These are phyloP conservation scores for Spergularia azorica DNA, from an alignment of 179 eudicot genomes.

Conservation along the genomic window DNA sequence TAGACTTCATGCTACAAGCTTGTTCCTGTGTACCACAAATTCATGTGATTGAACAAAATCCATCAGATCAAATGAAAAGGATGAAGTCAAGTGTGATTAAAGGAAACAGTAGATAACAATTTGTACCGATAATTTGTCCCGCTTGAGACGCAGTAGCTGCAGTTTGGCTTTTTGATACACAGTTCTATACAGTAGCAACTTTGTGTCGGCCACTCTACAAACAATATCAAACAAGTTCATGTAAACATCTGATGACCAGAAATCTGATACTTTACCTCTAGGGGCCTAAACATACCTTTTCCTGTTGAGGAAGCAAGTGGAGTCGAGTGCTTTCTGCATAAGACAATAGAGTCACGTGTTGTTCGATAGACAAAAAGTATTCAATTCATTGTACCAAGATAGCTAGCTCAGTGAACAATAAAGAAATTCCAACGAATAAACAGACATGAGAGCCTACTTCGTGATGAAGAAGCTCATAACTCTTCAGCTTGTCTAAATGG, in stretches of 20 bases:
- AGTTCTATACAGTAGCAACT: constrained; percentile 46
- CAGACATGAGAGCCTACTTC: constrained; percentile 61
- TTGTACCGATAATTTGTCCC: constrained; percentile 60
- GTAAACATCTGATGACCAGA: constrained; percentile 20
- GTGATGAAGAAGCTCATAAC: constrained; percentile 42
- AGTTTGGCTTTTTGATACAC: constrained; percentile 58
- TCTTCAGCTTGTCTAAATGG: constrained; percentile 50
- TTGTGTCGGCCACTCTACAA: constrained; percentile 60
- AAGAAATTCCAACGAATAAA: constrained; percentile 9
- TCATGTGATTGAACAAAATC: constrained; percentile 13
- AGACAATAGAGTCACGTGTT: constrained; percentile 22
- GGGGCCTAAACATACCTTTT: constrained; percentile 50
- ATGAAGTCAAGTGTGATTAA: constrained; percentile 7
- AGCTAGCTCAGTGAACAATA: neutral
- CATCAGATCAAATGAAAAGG: constrained; percentile 17
- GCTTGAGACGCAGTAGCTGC: constrained; percentile 54
- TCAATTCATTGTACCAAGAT: neutral
- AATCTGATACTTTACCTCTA: neutral
- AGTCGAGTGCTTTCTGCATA: constrained; percentile 49
- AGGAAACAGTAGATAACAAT: constrained; percentile 15
- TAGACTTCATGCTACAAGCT: constrained; percentile 44
- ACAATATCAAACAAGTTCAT: constrained; percentile 16
- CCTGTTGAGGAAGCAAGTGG: constrained; percentile 29
- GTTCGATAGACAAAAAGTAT: neutral
- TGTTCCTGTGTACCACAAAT: constrained; percentile 51